Evolutionary conservation across 2,329 filamentous ascomycete genomes (phyloP).

Genomic region (Paecilomyces fulvus): DNA sequence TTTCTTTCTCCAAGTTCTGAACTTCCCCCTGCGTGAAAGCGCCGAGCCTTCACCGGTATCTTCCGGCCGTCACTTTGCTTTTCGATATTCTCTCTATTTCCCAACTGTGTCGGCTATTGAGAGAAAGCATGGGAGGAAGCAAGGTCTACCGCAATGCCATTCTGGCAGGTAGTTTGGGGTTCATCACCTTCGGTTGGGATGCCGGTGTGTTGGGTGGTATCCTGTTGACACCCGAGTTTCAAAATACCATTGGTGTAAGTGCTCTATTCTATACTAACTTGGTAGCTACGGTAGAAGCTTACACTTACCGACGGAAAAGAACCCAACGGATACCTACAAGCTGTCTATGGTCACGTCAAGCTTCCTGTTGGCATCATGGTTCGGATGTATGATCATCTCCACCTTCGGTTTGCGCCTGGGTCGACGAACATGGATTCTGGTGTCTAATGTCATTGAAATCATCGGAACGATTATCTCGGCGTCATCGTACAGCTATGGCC

Average conservation of each 20-base stretch:
- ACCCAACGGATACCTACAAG: conserved; percentile 10
- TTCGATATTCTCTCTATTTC: neutral
- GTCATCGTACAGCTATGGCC: conserved; percentile 17
- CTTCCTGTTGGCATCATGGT: conserved; percentile 22
- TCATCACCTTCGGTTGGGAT: conserved; percentile 28
- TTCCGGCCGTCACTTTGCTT: neutral
- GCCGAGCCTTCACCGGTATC: neutral
- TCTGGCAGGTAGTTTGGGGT: conserved; percentile 15
- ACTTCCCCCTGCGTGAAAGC: neutral
- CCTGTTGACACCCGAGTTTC: conserved; percentile 19
- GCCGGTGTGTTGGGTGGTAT: conserved; percentile 27
- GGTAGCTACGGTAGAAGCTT: neutral
- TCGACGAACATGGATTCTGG: conserved; percentile 18
- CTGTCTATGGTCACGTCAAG: conserved; percentile 22
- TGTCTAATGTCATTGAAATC: conserved; percentile 16
- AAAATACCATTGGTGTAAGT: conserved; percentile 20
- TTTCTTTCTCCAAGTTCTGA: neutral
- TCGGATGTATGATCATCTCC: conserved; percentile 18
- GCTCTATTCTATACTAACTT: neutral
- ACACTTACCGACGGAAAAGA: neutral
- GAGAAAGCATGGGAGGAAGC: neutral
- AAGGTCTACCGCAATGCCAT: neutral
- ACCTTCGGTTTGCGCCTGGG: conserved; percentile 17
- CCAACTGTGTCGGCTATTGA: neutral
- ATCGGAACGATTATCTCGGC: conserved; percentile 22